These are phyloP conservation scores for Tuber indicum DNA, from an alignment of 495 filamentous ascomycete species.

Conservation along the genomic window DNA sequence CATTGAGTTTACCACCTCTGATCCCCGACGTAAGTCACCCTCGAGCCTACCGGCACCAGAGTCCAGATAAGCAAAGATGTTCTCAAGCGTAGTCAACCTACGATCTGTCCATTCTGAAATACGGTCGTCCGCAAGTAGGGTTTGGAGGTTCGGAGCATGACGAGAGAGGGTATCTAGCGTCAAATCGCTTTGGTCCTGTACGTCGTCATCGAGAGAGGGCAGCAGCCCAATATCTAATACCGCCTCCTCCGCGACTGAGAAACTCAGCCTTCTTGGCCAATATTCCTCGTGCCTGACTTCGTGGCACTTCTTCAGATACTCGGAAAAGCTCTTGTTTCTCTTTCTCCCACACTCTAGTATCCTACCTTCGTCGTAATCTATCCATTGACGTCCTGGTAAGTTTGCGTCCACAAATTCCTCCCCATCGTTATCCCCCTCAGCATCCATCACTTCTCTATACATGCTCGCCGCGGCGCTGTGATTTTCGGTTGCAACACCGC, in stretches of 20 bases:
- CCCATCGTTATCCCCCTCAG: conserved; percentile 38
- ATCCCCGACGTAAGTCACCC: conserved; percentile 58
- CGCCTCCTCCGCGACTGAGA: conserved; percentile 81
- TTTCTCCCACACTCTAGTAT: conserved; percentile 3
- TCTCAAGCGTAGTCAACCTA: conserved; percentile 57
- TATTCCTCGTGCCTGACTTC: conserved; percentile 49
- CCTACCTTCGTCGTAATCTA: background rate
- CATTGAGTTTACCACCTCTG: conserved; percentile 58
- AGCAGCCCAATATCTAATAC: conserved; percentile 57
- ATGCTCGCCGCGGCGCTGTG: conserved; percentile 44
- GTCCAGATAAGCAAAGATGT: conserved; percentile 55
- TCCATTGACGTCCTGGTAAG: background rate
- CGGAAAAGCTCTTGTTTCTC: conserved; percentile 41
- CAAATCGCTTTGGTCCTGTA: conserved; percentile 40
- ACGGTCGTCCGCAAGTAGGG: conserved; percentile 52
- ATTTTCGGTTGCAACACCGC: conserved; percentile 28
- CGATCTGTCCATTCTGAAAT: conserved; percentile 55
- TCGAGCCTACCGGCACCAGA: conserved; percentile 62
- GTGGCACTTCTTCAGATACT: conserved; percentile 22
- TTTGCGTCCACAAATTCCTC: conserved; percentile 36
- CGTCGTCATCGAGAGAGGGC: conserved; percentile 29
- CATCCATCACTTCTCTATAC: conserved; percentile 41
- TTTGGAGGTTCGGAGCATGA: conserved; percentile 47
- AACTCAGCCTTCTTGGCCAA: conserved; percentile 78
- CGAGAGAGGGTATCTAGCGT: conserved; percentile 9